Base-by-base conservation (phyloP, 2,329 filamentous ascomycete genomes). In the Ramularia collo-cygni region DNA sequence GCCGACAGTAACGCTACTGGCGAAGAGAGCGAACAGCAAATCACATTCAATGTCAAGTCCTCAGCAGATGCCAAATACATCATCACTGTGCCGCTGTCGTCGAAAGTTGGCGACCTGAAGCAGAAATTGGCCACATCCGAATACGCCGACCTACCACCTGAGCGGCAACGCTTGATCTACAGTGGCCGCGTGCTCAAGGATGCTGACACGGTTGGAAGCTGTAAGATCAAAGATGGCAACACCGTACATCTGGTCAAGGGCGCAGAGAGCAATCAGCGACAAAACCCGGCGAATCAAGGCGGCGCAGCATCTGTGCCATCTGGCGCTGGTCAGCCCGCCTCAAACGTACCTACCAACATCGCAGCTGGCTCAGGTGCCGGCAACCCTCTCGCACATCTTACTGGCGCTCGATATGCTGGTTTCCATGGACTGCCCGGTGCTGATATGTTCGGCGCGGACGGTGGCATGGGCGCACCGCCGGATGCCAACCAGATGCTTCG, bases 31-130 rank as follows among this genome's bases (percentile, higher is more conserved):
- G 85, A 89, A 59, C 69, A 81, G 57, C 81, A 89, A 57, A 70
- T 98, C 68, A 94, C 85, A 64, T 96, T 98, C 77, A 92, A 88
- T 69, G 82, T 98, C 67, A 98, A 96, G 72, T 85, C 86, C n/a
- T 89, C 87, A n/a, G 83, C 81, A 55, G 89, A 95, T 61, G 80
- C 77, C 62, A 87, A 84, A 64, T 89, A 87, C 60, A 81, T 77
- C 37, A 71, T 98, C 61, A 93, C 87, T 41, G 81, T 96, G 59
- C 67, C 83, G 42, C 75, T 83, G 51, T 76, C 78, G 26, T 85
- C 83, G 35, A 84, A 83, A 6, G 83, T 96, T 30, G 73, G 77
- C 42, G 88, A 95, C 46, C 76, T 98, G 55, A 98, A 98, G 75
- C 77, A 76, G 47, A 95, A 90, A 71, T 80, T 98, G 28, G 78